Base-by-base conservation (phyloP, 768 basidiomycete species). In the Trametes villosa region DNA sequence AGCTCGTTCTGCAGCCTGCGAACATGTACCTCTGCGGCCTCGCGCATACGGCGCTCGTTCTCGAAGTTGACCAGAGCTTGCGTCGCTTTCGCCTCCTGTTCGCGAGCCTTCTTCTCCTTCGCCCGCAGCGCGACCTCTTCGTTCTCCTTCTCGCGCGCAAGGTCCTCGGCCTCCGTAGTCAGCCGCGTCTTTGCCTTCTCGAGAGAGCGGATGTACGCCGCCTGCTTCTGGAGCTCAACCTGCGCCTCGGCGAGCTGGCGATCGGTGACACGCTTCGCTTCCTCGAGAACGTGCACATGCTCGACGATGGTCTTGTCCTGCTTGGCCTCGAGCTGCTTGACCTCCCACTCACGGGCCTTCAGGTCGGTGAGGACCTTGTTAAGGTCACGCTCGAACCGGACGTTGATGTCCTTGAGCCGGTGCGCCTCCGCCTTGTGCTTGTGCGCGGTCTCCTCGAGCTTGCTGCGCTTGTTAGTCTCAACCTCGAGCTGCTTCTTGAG, bases 221-320 rank as follows among this genome's bases (percentile, higher is more conserved):
- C 82, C 42, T 91, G 87, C 60, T 87, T 86, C 72, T 87, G 81
- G 31, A 96, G 74, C 71, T 96, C 94, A 20, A 80, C 74, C 57
- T 91, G 88, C 0, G 94, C 90, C 2, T 92, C 91, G 20, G 80
- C 84, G 17, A 98, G 85, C 70, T 97, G 93, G 38, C 90, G 86
- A 71, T 98, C 96, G 1, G 96, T 96, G 57, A 96, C 87, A 34
- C 87, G 87, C 74, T 98, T 98, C 17, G 96, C 96, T 71, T 96
- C 92, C 72, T 98, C 95, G 12, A 96, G 81, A 29, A 98, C 96
- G 71, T 98, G 89, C 24, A 97, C 93, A 69, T 98, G 96, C 74
- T 98, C 96, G 44, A 98, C 95, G 60, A 97, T 96, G n/a, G 92
- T 97, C 78, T 96, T 98, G 78, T 98, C 94, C 70, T 97, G 91